phyloP scores from a whole-genome alignment of 768 basidiomycete genomes.

The Omphalotus guepiniiformis region DNA sequence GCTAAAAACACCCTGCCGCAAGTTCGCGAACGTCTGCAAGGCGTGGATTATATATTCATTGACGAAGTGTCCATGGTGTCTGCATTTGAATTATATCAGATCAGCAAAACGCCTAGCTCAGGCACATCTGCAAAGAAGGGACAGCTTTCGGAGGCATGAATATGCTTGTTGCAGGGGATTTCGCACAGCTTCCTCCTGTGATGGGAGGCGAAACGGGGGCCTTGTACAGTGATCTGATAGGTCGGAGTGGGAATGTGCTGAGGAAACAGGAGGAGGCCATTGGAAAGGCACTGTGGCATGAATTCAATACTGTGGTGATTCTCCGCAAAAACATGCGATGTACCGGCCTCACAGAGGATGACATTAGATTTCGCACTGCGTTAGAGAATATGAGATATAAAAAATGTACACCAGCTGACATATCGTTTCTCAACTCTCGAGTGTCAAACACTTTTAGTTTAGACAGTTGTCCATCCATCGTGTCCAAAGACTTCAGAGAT shows the following conservation, averaged over 20 bases:
- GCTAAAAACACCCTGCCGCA: neutral
- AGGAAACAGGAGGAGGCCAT: constrained; percentile 10
- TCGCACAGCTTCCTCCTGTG: constrained; percentile 25
- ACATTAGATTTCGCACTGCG: constrained; percentile 16
- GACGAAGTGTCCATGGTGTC: constrained; percentile 29
- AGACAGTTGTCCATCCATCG: constrained; percentile 5
- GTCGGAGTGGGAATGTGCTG: constrained; percentile 9
- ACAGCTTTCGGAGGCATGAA: constrained; percentile 20
- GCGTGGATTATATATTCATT: constrained; percentile 23
- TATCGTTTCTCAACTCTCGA: constrained; percentile 14
- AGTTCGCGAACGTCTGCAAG: neutral
- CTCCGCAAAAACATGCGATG: constrained; percentile 19
- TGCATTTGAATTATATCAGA: constrained; percentile 14
- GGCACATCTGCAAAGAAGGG: neutral
- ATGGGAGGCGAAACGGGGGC: constrained; percentile 12
- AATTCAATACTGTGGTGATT: constrained; percentile 18
- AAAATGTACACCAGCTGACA: constrained; percentile 20
- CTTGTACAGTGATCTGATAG: constrained; percentile 21
- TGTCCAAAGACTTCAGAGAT: constrained; percentile 16
- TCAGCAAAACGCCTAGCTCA: constrained; percentile 10
- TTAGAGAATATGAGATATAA: constrained; percentile 24
- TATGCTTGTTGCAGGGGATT: constrained; percentile 28
- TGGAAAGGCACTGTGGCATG: constrained; percentile 18
- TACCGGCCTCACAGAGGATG: constrained; percentile 7
- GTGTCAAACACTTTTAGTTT: constrained; percentile 4